Conservation (phyloP, 176 grass and related monocot species). For the Triticum dicoccoides region DNA sequence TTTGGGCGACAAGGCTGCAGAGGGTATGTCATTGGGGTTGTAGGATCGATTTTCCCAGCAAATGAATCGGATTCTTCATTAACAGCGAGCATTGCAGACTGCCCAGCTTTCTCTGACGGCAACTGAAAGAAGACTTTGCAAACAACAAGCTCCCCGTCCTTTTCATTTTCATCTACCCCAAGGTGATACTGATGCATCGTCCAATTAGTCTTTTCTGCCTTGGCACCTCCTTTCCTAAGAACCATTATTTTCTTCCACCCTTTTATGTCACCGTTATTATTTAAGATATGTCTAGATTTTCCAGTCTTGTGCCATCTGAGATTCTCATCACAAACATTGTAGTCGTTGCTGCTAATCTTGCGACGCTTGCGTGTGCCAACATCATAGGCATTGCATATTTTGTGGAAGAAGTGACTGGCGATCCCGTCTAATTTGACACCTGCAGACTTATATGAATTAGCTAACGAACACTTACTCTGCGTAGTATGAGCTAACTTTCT, state of each 20-base stretch:
- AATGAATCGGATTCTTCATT: constrained; percentile 34
- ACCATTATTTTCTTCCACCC: constrained; percentile 98
- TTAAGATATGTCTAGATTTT: constrained; percentile 28
- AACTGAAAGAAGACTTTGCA: constrained; percentile 76
- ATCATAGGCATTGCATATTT: constrained; percentile 59
- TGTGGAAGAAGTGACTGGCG: constrained; percentile 36
- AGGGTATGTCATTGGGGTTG: constrained; percentile 63
- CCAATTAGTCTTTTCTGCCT: constrained; percentile 67
- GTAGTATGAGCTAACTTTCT: not conserved
- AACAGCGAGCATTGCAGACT: constrained; percentile 19
- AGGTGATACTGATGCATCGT: constrained; percentile 95
- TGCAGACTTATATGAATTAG: constrained; percentile 28
- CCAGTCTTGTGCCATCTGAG: too few species aligned
- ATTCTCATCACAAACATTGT: too few species aligned
- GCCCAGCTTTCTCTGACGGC: constrained; percentile 34
- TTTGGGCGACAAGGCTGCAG: constrained; percentile 46
- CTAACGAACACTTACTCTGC: not conserved
- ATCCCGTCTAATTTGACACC: constrained; percentile 77
- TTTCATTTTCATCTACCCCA: constrained; percentile 66
- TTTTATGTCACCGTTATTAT: constrained; percentile 56
- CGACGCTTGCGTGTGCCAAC: constrained; percentile 67
- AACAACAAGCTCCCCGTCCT: constrained; percentile 61
- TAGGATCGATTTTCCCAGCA: constrained; percentile 51
- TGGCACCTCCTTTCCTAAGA: constrained; percentile 49
- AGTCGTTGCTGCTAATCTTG: constrained; percentile 25